Base-by-base conservation (phyloP, 78 protist species). In the Dictyostelium purpureum region DNA sequence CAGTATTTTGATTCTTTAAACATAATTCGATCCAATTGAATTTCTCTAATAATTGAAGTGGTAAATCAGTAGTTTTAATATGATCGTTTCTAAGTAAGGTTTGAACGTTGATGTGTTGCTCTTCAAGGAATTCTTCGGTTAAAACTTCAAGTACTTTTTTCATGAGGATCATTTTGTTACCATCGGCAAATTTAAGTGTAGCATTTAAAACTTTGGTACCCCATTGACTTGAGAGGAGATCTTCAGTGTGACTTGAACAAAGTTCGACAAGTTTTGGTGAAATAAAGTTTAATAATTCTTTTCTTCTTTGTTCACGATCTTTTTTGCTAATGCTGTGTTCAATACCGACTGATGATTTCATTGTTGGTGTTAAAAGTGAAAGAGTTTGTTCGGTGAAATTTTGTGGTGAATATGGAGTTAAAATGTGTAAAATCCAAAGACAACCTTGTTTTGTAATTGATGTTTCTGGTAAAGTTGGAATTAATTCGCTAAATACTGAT, bases 181-280 rank as follows among this genome's bases (percentile, higher is more conserved):
- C 90, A 24, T 31, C 57, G 14, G 45, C 47, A 52, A 70, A 31
- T 24, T 37, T 40, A 6, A 82, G 26, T 9, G 90, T 82, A 9
- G 21, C n/a, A 56, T 51, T 56, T n/a, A 82, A 43, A 1, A 82
- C 90, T 28, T 65, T 49, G 7, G 61, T 37, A 56, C 80, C 90
- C 79, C 79, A 82, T 70, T 33, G 49, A 37, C 47, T 42, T 24
- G 47, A 28, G 4, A 67, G 52, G 18, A 82, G 18, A 7, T 67
- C 70, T 40, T 56, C 31, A 0, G 73, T 70, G 18, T 70, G 51
- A 56, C 33, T 40, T 6, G 80, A 67, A 56, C 90, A 83, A 9
- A 70, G 38, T 71, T 85, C 92, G 14, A 85, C 28, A 21, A 85
- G 45, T 59, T 85, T 85, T 85, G 92, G 92, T 51, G 76, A 38